These are phyloP conservation scores for Aspergillus ellipticus DNA, from an alignment of 495 filamentous ascomycete genomes.

Conservation along the genomic window DNA sequence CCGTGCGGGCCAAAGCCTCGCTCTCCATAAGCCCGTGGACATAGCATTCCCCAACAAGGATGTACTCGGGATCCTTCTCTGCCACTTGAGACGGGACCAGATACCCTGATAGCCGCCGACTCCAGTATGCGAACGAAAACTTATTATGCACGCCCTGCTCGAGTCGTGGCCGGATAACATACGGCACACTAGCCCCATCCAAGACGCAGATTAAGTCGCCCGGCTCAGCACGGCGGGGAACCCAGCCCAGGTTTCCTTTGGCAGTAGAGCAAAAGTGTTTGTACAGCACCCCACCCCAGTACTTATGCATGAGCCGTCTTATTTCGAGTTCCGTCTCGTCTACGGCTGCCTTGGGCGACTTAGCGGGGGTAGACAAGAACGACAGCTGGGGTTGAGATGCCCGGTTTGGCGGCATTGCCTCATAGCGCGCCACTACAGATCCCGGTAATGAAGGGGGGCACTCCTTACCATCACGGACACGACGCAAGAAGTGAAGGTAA, in stretches of 20 bases:
- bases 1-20: not conserved
- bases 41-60: conserved; percentile 1
- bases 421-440: too few species aligned
- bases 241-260: not conserved
- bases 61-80: not conserved
- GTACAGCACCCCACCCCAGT: too few species aligned
- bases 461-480: too few species aligned
- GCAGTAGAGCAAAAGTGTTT: too few species aligned
- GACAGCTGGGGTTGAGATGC: too few species aligned
- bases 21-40: not conserved
- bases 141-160: not conserved
- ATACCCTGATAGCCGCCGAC: not conserved
- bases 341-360: too few species aligned
- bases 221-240: not conserved
- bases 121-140: not conserved
- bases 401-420: too few species aligned
- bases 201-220: not conserved
- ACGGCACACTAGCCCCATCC: not conserved
- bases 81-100: not conserved
- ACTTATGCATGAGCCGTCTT: too few species aligned
- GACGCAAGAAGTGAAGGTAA: too few species aligned
- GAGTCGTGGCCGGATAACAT: not conserved
- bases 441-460: too few species aligned
- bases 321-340: too few species aligned
- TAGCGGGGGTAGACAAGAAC: too few species aligned